Conservation (phyloP, 441 rosid species). For the Populus hybrid region DNA sequence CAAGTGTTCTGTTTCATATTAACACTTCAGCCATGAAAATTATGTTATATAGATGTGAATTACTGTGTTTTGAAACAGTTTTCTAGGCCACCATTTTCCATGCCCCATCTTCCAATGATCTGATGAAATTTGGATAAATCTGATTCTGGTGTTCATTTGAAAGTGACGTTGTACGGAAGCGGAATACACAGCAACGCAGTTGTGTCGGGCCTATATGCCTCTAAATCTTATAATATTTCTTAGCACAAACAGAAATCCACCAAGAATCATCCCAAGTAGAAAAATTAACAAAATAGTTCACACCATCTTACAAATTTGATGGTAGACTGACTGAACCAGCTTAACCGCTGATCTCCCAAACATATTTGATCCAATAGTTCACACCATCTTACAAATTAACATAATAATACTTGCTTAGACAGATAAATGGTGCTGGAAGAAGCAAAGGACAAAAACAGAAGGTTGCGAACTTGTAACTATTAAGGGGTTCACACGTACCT, state of each 20-base stretch:
- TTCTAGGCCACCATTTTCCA: no score
- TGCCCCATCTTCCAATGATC: no score
- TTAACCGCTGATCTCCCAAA: not conserved
- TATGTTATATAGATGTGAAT: no score
- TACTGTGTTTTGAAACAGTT: no score
- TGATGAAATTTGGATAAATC: no score
- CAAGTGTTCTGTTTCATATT: not conserved
- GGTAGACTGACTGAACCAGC: not conserved
- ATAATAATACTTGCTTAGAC: not conserved
- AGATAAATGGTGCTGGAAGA: not conserved
- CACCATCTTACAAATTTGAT: not conserved
- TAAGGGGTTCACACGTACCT: slow-evolving; percentile 3
- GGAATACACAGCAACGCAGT: not conserved
- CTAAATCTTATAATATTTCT: not conserved
- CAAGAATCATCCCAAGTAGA: not conserved
- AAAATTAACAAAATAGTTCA: not conserved
- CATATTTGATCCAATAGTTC: not conserved
- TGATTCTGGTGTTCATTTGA: no score
- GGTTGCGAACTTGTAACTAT: not conserved
- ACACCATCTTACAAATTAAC: not conserved
- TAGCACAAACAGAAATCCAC: not conserved
- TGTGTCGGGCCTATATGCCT: not conserved
- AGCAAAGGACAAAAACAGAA: not conserved
- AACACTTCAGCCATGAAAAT: not conserved
- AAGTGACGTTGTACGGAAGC: no score